Evolutionary conservation across 169 alveolate species (phyloP), one percentile per base, ranked within the genome.

Genomic region (Plasmodium ovale): DNA sequence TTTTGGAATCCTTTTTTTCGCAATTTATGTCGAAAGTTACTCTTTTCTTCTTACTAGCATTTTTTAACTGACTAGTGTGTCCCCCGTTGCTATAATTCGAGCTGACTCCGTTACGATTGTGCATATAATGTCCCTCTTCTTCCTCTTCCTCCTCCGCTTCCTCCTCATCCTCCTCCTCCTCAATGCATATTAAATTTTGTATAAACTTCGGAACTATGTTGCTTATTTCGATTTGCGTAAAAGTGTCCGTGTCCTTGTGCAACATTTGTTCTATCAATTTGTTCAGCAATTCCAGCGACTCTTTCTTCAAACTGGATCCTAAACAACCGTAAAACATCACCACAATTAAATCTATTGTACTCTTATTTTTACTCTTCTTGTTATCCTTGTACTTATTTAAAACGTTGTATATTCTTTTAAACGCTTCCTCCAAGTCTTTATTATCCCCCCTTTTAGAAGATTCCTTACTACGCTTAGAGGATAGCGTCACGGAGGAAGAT

Each of bases 171-270:
- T 21, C 16, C 5, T 72, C 31, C 25, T 69, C 70, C 7, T 37
- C 42, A 68, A 33, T 73, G 16, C 60, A 14, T 70, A 39, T 85
- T 69, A 85, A 69, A 85, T 69, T 85, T 69, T 85, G 70, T 68
- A 85, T 85, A 85, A 85, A 85, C 31, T 85, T 85, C 7, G 91
- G 91, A 14, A 85, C 56, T 69, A 69, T 69, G n/a, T 27, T 42
- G 35, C 91, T 85, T 29, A 85, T 85, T 47, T 85, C 91, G 25
- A 85, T 85, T 71, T 85, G 91, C 60, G 91, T 85, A 85, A 85
- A 85, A 85, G 67, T 85, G 23, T 85, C 87, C 27, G 91, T 85
- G 29, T 85, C 87, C 9, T 53, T 69, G 51, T 85, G 85, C 19
- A 69, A 31, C 16, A 85, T 85, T 37, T 85, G 85, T 68, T 69